Conservation (phyloP, 2,329 filamentous ascomycete genomes). For the Leptoxyphium fumago region DNA sequence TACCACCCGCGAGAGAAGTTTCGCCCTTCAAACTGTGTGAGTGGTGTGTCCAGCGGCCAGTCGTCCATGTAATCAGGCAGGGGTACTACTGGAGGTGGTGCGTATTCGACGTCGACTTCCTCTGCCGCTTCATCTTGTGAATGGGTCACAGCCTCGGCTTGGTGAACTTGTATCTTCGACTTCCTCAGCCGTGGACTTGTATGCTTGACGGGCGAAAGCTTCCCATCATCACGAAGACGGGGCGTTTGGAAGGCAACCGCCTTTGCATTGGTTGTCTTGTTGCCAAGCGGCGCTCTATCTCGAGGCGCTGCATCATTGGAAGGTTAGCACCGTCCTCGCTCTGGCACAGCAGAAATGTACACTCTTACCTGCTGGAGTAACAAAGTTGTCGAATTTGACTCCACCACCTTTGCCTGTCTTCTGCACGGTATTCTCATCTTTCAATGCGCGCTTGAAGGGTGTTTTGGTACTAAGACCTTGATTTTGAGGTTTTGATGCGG, state of each 20-base stretch:
- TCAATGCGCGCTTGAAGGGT: constrained; percentile 59
- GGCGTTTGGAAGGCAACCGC: constrained; percentile 51
- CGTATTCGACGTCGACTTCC: constrained; percentile 76
- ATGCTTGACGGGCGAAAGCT: constrained; percentile 35
- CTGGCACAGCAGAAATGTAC: neutral
- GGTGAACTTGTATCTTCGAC: constrained; percentile 47
- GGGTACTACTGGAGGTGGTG: constrained; percentile 54
- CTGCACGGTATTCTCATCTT: constrained; percentile 69
- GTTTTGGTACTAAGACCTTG: constrained; percentile 62
- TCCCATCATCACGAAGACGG: constrained; percentile 29
- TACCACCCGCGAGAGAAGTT: constrained; percentile 39
- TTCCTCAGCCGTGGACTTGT: constrained; percentile 42
- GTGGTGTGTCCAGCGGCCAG: constrained; percentile 13
- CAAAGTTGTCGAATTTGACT: constrained; percentile 48
- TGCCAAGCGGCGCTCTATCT: constrained; percentile 67
- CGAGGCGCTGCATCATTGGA: constrained; percentile 37
- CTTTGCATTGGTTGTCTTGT: constrained; percentile 96
- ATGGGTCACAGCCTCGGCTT: constrained; percentile 31
- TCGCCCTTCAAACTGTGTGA: constrained; percentile 31
- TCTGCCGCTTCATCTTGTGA: constrained; percentile 30
- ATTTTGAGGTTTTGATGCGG: constrained; percentile 56
- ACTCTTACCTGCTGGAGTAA: constrained; percentile 64
- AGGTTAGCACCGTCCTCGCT: neutral
- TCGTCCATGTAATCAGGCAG: constrained; percentile 17
- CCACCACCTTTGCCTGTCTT: constrained; percentile 42